These are phyloP conservation scores for Collariella sp. DNA, from an alignment of 495 filamentous ascomycete genomes.

Conservation along the genomic window DNA sequence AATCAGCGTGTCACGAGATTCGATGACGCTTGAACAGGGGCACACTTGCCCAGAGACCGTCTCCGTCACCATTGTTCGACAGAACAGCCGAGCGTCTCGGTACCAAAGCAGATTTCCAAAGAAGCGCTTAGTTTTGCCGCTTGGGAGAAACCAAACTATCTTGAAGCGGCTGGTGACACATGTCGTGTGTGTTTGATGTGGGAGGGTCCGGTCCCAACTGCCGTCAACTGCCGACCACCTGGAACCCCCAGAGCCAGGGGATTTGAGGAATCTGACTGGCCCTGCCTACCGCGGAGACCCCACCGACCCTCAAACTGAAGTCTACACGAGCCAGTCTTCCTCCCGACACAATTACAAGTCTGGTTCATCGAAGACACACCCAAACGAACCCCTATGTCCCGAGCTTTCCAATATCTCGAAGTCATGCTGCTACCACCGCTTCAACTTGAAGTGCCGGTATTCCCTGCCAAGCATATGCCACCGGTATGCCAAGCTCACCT, in stretches of 20 bases:
- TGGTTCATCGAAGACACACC: conserved; percentile 10
- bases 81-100: too few relatives aligned
- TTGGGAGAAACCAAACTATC: too few relatives aligned
- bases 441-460: conserved; percentile 28
- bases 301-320: conserved; percentile 4
- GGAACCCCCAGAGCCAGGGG: too few relatives aligned
- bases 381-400: conserved; percentile 25
- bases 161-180: conserved; percentile 11
- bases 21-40: too few relatives aligned
- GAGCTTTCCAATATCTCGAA: conserved; percentile 18
- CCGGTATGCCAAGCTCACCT: not conserved
- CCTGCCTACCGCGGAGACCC: too few relatives aligned
- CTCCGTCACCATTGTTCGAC: too few relatives aligned
- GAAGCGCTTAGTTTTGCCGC: too few relatives aligned
- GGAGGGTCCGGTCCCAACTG: not conserved
- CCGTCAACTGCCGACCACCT: conserved; percentile 12
- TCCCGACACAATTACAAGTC: conserved; percentile 15
- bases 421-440: conserved; percentile 17
- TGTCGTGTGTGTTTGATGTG: not conserved
- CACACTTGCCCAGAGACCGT: too few relatives aligned
- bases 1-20: too few relatives aligned
- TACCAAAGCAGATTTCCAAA: too few relatives aligned
- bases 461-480: conserved; percentile 11
- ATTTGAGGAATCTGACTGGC: too few relatives aligned
- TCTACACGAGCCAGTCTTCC: conserved; percentile 6